These are phyloP conservation scores for Sordariomycetes sp. DNA, from an alignment of 2,329 filamentous ascomycete genomes.

Conservation along the genomic window DNA sequence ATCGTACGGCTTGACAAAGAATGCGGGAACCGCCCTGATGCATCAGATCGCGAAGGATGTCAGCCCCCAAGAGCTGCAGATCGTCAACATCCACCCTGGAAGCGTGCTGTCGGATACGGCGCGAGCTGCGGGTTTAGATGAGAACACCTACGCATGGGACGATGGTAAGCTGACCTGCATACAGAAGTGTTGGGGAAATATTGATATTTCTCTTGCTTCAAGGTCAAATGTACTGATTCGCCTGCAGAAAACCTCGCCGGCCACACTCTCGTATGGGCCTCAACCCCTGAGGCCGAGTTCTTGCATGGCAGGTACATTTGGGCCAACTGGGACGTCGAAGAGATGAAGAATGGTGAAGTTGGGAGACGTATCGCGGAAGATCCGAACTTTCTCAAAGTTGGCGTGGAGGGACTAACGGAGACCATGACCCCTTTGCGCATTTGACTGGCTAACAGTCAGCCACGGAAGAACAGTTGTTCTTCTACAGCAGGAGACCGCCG, in stretches of 20 bases:
- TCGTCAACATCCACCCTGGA: conserved; percentile 8
- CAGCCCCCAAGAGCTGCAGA: conserved; percentile 5
- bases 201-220: no score
- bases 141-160: conserved; percentile 13
- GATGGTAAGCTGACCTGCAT: conserved; percentile 10
- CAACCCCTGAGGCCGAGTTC: conserved; percentile 24
- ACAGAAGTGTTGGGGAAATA: background rate
- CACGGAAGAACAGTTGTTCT: no score
- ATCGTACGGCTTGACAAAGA: conserved; percentile 23
- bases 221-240: background rate
- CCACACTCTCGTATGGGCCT: conserved; percentile 27
- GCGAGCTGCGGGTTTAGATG: conserved; percentile 6
- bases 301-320: conserved; percentile 25
- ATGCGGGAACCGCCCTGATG: conserved; percentile 17
- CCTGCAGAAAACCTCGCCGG: conserved; percentile 2
- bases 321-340: conserved; percentile 26
- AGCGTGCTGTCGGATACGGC: conserved; percentile 14
- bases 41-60: conserved; percentile 22
- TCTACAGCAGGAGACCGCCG: no score
- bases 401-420: conserved; percentile 1
- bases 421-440: no score
- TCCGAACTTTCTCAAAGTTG: background rate
- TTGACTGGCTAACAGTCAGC: no score
- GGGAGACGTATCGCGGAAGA: conserved; percentile 1
- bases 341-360: conserved; percentile 1